Evolutionary conservation across 2,329 filamentous ascomycete genomes (phyloP).

Genomic region (Fusarium equiseti): DNA sequence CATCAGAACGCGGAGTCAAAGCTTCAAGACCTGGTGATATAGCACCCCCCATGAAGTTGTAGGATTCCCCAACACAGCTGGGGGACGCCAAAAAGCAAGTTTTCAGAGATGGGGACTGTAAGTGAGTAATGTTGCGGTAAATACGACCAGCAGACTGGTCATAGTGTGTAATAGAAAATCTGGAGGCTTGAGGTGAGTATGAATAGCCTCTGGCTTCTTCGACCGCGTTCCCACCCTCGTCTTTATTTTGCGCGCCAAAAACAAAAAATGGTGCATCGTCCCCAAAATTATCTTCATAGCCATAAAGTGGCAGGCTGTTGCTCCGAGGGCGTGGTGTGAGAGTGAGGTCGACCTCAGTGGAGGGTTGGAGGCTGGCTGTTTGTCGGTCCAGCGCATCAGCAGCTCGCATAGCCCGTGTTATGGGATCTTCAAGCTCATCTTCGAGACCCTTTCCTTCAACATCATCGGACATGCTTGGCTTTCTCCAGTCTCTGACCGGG

Average conservation of each 20-base stretch:
- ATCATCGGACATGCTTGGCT: conserved; percentile 36
- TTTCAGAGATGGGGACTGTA: conserved; percentile 41
- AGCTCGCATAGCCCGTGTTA: conserved; percentile 67
- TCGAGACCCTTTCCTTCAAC: conserved; percentile 30
- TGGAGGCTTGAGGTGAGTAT: conserved; percentile 40
- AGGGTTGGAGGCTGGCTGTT: conserved; percentile 66
- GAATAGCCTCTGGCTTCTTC: conserved; percentile 32
- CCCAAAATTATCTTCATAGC: conserved; percentile 57
- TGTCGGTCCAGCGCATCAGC: conserved; percentile 69
- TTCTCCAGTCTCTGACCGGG: conserved; percentile 40
- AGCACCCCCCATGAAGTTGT: conserved; percentile 36
- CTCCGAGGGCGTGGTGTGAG: conserved; percentile 58
- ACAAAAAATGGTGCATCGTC: conserved; percentile 62
- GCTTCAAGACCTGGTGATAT: conserved; percentile 39
- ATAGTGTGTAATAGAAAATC: conserved; percentile 48
- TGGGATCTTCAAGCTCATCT: conserved; percentile 60
- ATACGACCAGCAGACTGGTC: conserved; percentile 44
- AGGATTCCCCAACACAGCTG: conserved; percentile 54
- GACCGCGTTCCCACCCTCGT: conserved; percentile 38
- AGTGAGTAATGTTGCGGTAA: conserved; percentile 36
- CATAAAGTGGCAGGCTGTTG: conserved; percentile 63
- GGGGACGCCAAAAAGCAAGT: conserved; percentile 40
- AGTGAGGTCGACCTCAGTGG: conserved; percentile 62
- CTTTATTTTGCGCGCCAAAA: conserved; percentile 55
- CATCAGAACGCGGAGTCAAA: conserved; percentile 52